phyloP scores from a whole-genome alignment of 2,329 filamentous ascomycete genomes.

The Conoideocrella luteorostrata region DNA sequence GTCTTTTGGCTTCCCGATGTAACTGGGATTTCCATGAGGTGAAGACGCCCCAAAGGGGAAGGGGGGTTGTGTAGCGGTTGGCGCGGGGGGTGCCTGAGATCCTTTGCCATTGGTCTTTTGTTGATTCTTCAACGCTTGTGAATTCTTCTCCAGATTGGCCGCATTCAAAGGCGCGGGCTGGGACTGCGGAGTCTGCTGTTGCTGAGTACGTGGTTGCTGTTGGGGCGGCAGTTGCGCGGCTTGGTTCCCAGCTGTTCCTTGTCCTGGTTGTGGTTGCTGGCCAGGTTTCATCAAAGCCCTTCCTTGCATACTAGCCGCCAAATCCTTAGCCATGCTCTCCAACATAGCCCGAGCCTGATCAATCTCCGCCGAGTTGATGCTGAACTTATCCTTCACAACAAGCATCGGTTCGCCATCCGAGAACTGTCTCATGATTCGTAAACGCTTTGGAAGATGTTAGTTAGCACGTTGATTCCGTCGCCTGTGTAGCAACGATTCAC shows the following conservation, averaged over 20 bases:
- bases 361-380: slow-evolving; percentile 44
- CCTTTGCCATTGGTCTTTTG: slow-evolving; percentile 35
- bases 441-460: slow-evolving; percentile 33
- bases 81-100: slow-evolving; percentile 47
- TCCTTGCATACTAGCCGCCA: slow-evolving; percentile 25
- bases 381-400: slow-evolving; percentile 41
- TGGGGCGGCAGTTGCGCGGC: slow-evolving; percentile 23
- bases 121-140: slow-evolving; percentile 37
- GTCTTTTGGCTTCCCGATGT: slow-evolving; percentile 44
- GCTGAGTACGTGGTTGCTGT: slow-evolving; percentile 18
- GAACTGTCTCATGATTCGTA: slow-evolving; percentile 48
- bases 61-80: slow-evolving; percentile 50
- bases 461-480: neutral
- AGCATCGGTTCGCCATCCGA: slow-evolving; percentile 40
- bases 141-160: slow-evolving; percentile 46
- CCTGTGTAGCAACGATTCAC: no score
- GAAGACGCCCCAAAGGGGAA: slow-evolving; percentile 50
- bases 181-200: slow-evolving; percentile 18
- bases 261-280: slow-evolving; percentile 16
- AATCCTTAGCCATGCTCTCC: slow-evolving; percentile 46
- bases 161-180: slow-evolving; percentile 33
- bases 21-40: slow-evolving; percentile 53
- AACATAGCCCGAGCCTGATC: slow-evolving; percentile 42
- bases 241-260: slow-evolving; percentile 21
- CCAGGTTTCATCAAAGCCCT: slow-evolving; percentile 20